A percentile compares a stretch with the other conserved stretches of the same genome.
These are phyloP conservation scores for Verticillium nonalfalfae DNA, from an alignment of 2,329 filamentous ascomycete species.

Conservation along the genomic window DNA sequence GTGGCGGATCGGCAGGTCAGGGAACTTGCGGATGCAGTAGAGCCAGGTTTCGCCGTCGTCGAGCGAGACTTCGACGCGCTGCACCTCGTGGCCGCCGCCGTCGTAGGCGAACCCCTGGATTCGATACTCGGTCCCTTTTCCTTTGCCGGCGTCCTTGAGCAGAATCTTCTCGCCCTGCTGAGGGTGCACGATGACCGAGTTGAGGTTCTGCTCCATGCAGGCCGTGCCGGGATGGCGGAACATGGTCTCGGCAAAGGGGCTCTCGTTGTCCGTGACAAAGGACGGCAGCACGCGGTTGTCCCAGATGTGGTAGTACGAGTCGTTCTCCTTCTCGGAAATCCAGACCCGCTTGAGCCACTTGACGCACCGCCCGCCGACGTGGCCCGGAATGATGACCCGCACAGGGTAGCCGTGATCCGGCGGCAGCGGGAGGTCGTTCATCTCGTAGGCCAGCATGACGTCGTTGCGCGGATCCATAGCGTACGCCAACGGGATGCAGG, in stretches of 20 bases:
- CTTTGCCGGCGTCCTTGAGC: slow-evolving; percentile 24
- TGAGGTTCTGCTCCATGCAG: slow-evolving; percentile 41
- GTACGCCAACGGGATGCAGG: slow-evolving; percentile 39
- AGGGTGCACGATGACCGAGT: slow-evolving; percentile 38
- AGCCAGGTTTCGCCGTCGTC: slow-evolving; percentile 38
- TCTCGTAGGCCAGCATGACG: slow-evolving; percentile 39
- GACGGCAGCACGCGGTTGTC: slow-evolving; percentile 44
- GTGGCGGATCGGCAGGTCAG: slow-evolving; percentile 40
- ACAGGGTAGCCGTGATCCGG: slow-evolving; percentile 39
- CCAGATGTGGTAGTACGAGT: slow-evolving; percentile 41
- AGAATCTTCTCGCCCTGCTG: slow-evolving; percentile 36
- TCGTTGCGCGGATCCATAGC: slow-evolving; percentile 40
- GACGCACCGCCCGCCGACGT: slow-evolving; percentile 35
- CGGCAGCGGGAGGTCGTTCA: slow-evolving; percentile 36
- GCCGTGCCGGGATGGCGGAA: slow-evolving; percentile 41
- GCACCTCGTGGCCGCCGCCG: slow-evolving; percentile 41
- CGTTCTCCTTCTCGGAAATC: slow-evolving; percentile 33
- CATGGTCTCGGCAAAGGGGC: slow-evolving; percentile 36
- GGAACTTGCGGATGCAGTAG: slow-evolving; percentile 27
- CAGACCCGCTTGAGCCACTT: slow-evolving; percentile 39
- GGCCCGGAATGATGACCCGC: slow-evolving; percentile 32
- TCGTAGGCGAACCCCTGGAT: slow-evolving; percentile 42
- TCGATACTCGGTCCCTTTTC: slow-evolving; percentile 29
- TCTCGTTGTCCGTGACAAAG: slow-evolving; percentile 41
- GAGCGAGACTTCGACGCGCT: slow-evolving; percentile 40